phyloP scores from a whole-genome alignment of 2,329 filamentous ascomycete genomes.

The Alternaria panax region DNA sequence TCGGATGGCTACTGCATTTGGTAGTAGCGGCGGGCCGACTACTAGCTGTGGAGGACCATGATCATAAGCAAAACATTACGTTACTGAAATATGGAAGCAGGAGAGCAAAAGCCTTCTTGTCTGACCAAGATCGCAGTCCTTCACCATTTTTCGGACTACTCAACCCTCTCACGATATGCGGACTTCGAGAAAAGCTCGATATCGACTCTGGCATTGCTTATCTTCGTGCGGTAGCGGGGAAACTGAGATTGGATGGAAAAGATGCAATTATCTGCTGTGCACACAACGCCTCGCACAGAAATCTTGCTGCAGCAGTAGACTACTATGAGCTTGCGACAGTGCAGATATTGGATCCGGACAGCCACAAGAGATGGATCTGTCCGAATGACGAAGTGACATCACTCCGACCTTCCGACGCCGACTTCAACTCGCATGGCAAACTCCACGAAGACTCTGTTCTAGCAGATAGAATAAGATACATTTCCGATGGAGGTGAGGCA shows the following conservation, averaged over 20 bases:
- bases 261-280: neutral
- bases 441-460: neutral
- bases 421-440: neutral
- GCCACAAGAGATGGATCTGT: neutral
- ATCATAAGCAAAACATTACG: neutral
- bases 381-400: neutral
- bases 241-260: neutral
- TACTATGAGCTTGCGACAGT: neutral
- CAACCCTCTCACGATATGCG: neutral
- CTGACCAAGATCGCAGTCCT: neutral
- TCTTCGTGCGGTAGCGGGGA: slow-evolving; percentile 1
- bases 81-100: slow-evolving; percentile 4
- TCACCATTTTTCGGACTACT: slow-evolving; percentile 1
- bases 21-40: neutral
- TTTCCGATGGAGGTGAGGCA: neutral
- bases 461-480: neutral
- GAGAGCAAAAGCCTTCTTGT: neutral
- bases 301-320: neutral
- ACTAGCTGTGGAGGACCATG: neutral
- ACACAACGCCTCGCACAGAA: neutral
- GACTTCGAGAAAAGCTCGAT: neutral
- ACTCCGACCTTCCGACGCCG: no score
- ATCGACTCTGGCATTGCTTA: neutral
- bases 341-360: neutral
- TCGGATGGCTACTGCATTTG: slow-evolving; percentile 2